A percentile compares a stretch with the other conserved stretches of the same genome.
These are phyloP conservation scores for Candida vaughaniae DNA, from an alignment of 805 yeast genomes.

Conservation along the genomic window DNA sequence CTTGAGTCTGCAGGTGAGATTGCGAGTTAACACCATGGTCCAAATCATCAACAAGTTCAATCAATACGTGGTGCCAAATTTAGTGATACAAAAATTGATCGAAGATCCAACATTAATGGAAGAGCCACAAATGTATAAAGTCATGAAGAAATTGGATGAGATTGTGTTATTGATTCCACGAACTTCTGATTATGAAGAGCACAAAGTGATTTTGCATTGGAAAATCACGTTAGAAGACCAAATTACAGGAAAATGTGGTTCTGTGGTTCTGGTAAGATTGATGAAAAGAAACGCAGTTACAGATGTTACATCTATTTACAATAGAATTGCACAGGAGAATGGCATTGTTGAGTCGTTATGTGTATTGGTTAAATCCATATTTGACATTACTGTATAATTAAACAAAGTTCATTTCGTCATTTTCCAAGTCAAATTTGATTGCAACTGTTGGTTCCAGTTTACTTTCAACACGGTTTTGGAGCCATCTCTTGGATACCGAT, in stretches of 20 bases:
- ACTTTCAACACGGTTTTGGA: slow-evolving; percentile 8
- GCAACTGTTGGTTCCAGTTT: background rate
- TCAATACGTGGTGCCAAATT: slow-evolving; percentile 16
- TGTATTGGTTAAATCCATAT: slow-evolving; percentile 21
- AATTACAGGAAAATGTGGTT: slow-evolving; percentile 24
- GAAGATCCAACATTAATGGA: background rate
- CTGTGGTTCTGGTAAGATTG: slow-evolving; percentile 9
- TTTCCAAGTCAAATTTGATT: slow-evolving; percentile 27
- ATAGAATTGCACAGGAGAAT: slow-evolving; percentile 20
- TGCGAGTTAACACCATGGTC: slow-evolving; percentile 20
- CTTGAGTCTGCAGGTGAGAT: slow-evolving; percentile 24
- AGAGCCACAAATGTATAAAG: background rate
- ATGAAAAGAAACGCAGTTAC: slow-evolving; percentile 2
- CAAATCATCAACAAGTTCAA: slow-evolving; percentile 20
- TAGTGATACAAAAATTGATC: slow-evolving; percentile 6
- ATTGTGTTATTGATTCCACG: slow-evolving; percentile 17
- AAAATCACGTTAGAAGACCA: slow-evolving; percentile 21
- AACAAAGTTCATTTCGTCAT: slow-evolving; percentile 16
- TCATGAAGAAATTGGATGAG: slow-evolving; percentile 19
- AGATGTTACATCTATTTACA: slow-evolving; percentile 16
- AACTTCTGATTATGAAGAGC: slow-evolving; percentile 1
- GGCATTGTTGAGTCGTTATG: slow-evolving; percentile 26
- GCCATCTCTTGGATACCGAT: slow-evolving; percentile 6
- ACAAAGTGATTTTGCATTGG: slow-evolving; percentile 20
- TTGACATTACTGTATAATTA: slow-evolving; percentile 9